Evolutionary conservation across 2,329 filamentous ascomycete species (phyloP).

Genomic region (Cercospora zeae-maydis): DNA sequence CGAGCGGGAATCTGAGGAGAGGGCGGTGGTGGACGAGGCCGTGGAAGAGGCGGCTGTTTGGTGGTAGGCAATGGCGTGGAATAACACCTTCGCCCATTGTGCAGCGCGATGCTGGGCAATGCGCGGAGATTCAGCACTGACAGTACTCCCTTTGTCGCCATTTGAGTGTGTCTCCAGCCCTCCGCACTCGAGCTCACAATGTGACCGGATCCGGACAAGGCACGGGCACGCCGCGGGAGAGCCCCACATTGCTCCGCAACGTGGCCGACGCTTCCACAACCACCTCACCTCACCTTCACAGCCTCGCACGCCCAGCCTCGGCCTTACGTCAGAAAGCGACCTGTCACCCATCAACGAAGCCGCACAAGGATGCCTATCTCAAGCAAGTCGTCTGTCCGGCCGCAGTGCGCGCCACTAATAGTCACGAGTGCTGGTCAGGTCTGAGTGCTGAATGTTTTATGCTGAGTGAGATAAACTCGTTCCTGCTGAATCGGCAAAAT

Average conservation of each 20-base stretch:
- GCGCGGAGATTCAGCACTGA: slow-evolving; percentile 30
- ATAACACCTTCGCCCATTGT: slow-evolving; percentile 25
- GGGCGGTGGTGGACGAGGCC: slow-evolving; percentile 13
- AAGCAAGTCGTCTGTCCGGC: background rate
- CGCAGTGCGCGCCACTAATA: background rate
- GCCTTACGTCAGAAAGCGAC: background rate
- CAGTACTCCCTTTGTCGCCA: slow-evolving; percentile 34
- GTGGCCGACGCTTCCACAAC: slow-evolving; percentile 20
- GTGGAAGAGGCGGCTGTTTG: slow-evolving; percentile 21
- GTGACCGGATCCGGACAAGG: background rate
- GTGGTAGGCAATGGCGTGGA: slow-evolving; percentile 20
- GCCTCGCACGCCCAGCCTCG: background rate
- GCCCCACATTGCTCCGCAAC: background rate
- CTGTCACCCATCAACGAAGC: background rate
- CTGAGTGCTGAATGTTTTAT: background rate
- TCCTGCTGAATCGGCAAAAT: background rate
- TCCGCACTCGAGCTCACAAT: background rate
- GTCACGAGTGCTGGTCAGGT: background rate
- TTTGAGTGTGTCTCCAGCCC: background rate
- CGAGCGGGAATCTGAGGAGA: slow-evolving; percentile 17
- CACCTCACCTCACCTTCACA: background rate
- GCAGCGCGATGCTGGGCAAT: slow-evolving; percentile 28
- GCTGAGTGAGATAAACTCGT: background rate
- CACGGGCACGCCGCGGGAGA: slow-evolving; percentile 27
- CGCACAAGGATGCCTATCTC: background rate